phyloP scores from a whole-genome alignment of 2,329 filamentous ascomycete species.

The Fonsecaea multimorphosa region DNA sequence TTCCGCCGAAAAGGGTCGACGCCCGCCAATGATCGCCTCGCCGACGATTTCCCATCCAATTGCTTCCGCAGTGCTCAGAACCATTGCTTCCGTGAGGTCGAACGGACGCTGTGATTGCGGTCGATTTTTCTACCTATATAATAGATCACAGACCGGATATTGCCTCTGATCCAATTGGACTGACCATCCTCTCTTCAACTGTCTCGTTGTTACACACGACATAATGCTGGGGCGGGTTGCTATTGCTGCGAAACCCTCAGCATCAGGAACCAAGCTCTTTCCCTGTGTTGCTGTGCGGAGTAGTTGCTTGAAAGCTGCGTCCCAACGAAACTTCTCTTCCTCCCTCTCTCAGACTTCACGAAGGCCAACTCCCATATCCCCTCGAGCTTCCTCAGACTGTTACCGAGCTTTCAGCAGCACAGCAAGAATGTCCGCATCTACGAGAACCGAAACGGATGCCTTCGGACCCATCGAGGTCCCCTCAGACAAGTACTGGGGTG shows the following conservation, averaged over 20 bases:
- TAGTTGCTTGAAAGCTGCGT: slow-evolving; percentile 31
- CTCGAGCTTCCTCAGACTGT: slow-evolving; percentile 16
- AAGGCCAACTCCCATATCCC: slow-evolving; percentile 13
- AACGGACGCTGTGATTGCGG: background rate
- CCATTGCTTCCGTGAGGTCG: background rate
- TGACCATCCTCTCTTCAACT: slow-evolving; percentile 1
- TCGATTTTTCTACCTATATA: background rate
- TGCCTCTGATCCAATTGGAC: background rate
- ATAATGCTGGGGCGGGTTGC: slow-evolving; percentile 32
- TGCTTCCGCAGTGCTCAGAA: background rate
- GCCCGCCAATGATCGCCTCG: slow-evolving; percentile 10
- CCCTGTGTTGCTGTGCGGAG: slow-evolving; percentile 33
- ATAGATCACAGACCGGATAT: background rate
- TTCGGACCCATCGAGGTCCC: slow-evolving; percentile 86
- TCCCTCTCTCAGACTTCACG: slow-evolving; percentile 25
- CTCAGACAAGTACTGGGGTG: slow-evolving; percentile 93
- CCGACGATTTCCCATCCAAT: slow-evolving; percentile 20
- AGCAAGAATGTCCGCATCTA: slow-evolving; percentile 44
- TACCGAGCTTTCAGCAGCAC: slow-evolving; percentile 35
- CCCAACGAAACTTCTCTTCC: slow-evolving; percentile 30
- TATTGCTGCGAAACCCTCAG: slow-evolving; percentile 21
- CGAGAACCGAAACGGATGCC: slow-evolving; percentile 91
- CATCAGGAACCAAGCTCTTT: slow-evolving; percentile 33
- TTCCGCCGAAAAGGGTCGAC: background rate
- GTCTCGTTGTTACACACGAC: slow-evolving; percentile 2